Conservation (phyloP, 257 asterid genomes). For the Fraxinus anomala region DNA sequence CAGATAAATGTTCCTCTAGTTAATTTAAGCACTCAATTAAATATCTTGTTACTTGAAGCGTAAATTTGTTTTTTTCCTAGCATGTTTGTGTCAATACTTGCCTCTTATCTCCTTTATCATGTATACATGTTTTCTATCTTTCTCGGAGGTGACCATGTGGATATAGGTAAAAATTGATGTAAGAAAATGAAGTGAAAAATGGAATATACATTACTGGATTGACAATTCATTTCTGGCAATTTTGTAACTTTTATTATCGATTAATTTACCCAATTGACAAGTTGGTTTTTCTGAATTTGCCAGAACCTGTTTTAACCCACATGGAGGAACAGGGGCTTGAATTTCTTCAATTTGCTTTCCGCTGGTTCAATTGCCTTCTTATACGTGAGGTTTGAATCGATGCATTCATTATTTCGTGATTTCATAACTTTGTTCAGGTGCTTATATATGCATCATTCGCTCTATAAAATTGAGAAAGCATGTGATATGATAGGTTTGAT, state of each 20-base stretch:
- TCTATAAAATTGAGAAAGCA: slow-evolving; percentile 5
- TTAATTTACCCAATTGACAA: not conserved
- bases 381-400: slow-evolving; percentile 78
- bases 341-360: slow-evolving; percentile 97
- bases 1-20: not conserved
- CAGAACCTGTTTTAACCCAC: slow-evolving; percentile 82
- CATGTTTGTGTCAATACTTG: not conserved
- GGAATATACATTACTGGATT: not conserved
- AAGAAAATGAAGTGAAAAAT: not conserved
- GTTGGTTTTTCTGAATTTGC: slow-evolving; percentile 20
- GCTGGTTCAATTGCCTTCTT: slow-evolving; percentile 98
- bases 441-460: not conserved
- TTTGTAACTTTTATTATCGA: not conserved
- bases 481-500: not conserved
- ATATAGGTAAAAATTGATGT: not conserved
- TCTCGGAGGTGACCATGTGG: not conserved
- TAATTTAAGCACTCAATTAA: not conserved
- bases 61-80: not conserved
- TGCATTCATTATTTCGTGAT: slow-evolving; percentile 15
- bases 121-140: not conserved
- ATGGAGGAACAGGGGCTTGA: slow-evolving; percentile 98
- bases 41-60: too few relatives aligned
- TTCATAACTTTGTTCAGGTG: not conserved
- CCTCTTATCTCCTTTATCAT: not conserved
- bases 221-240: not conserved